Base-by-base conservation (phyloP, 2,329 filamentous ascomycete genomes). In the Neospermospora avenae region DNA sequence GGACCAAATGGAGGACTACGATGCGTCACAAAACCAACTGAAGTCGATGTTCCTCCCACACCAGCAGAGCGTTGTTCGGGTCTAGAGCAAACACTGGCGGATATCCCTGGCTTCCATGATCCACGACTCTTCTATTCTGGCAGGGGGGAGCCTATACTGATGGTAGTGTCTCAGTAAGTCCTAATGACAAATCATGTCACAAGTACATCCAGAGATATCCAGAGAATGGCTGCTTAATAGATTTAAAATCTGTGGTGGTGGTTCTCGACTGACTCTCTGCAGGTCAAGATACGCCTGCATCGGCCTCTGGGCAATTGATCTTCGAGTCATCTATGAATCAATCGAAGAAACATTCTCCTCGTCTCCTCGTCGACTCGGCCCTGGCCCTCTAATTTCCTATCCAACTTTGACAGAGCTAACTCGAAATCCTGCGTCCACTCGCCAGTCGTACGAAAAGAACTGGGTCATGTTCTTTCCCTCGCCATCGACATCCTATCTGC, bases 91-190 rank as follows among this genome's bases (percentile, higher is more conserved):
- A 63, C 66, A 0, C 72, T 74, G 49, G 70, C 71, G 1, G 72
- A 75, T 63, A 74, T 76, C 44, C 70, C 74, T n/a, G 74, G 74
- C 7, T 76, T 76, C 59, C 74, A 76, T 61, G 74, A 76, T 64
- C 74, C 74, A 5, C 66, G 74, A n/a, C 65, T 75, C 22, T 75
- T 76, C 53, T 76, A 75, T 68, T 73, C 71, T 37, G 74, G 72
- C 6, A 71, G 71, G 58, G 74, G 74, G 0, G 74, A 76, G 59
- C 74, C 74, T 0, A 62, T 76, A 41, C 69, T 76, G 61, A 74
- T 75, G 64, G 65, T 75, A 18, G 74, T 73, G 42, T 74, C 72
- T 7, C 73, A 74, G 72, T 74, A 64, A 54, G 70, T 31, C 7
- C 22, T 44, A 4, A 13, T 28, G 2, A 2, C 34, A 5, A 31